Evolutionary conservation across 371 early-diverging fungal species (phyloP).

Genomic region (Mortierella sp.): DNA sequence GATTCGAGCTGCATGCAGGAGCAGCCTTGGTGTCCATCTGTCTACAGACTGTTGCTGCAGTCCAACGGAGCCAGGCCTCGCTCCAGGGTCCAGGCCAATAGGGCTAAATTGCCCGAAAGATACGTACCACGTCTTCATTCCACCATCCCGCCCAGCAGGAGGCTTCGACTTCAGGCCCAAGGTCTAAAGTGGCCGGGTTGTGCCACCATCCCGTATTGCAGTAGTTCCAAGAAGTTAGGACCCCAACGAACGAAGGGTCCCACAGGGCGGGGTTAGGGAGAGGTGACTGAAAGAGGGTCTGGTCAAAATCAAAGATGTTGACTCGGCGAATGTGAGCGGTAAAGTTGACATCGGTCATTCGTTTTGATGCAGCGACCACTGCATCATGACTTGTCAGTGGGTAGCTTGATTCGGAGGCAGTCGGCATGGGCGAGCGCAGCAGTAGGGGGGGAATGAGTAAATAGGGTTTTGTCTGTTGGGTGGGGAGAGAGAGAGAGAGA

Average conservation of each 20-base stretch:
- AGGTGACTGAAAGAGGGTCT: conserved; percentile 80
- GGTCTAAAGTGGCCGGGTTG: conserved; percentile 69
- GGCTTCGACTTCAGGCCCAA: conserved; percentile 37
- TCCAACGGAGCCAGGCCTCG: no score
- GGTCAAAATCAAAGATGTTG: conserved; percentile 78
- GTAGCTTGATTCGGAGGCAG: not conserved
- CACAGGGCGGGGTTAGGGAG: conserved; percentile 74
- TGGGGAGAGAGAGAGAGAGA: conserved; percentile 5
- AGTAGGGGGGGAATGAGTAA: not conserved
- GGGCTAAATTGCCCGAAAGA: no score
- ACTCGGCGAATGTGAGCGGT: conserved; percentile 34
- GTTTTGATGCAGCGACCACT: conserved; percentile 26
- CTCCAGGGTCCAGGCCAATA: no score
- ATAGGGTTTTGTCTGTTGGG: not conserved
- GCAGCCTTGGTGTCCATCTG: no score
- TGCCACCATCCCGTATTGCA: conserved; percentile 74
- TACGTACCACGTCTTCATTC: conserved; percentile 52
- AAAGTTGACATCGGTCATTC: conserved; percentile 18
- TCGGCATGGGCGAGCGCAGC: not conserved
- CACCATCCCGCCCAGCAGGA: conserved; percentile 46
- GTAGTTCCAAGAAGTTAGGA: conserved; percentile 62
- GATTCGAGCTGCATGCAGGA: no score
- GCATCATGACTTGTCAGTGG: conserved; percentile 28
- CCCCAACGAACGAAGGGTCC: conserved; percentile 65
- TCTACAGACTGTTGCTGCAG: no score